Base-by-base conservation (phyloP, 2,329 filamentous ascomycete genomes). In the Cladosporium sp. region DNA sequence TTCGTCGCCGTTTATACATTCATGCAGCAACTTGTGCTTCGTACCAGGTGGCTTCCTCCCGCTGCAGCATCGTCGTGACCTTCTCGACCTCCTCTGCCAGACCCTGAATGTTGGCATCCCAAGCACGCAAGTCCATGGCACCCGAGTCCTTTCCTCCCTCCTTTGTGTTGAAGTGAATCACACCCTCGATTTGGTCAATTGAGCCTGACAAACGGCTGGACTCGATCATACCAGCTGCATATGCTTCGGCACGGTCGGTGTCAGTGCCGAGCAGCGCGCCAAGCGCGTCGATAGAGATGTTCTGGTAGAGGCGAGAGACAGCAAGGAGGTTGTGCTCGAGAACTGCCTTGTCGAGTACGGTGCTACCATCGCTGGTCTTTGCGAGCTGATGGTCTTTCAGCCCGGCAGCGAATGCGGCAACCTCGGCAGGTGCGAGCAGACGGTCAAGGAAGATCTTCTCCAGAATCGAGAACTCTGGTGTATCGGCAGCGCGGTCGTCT, bases 361-460 rank as follows among this genome's bases (percentile, higher is more conserved):
- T 99, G 21, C 90, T 92, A 1, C 95, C 95, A 77, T 99, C 95
- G 0, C 92, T 86, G 0, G 92, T 97, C 69, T 87, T 89, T 28
- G 95, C 95, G 2, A 97, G 87, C 80, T 99, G 95, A 79, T 99
- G 95, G 26, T 92, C 90, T 65, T 88, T 86, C 59, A 99, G 84
- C 61, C 88, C 89, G 72, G 90, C 84, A 0, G 93, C 90, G 75
- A 99, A 99, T 65, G 91, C 89, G 44, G 89, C 87, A 51, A 97
- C 92, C 80, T 99, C 95, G n/a, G 84, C 86, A 0, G 90, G 87
- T 0, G 87, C 87, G 59, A 99, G 84, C 3, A 99, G 83, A 6
- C 93, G 88, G 78, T 98, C 92, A 59, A 98, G 85, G 78, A 96
- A 97, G 87, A 99, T 98, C 83, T 98, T 98, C 82, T 98, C 95